These are phyloP conservation scores for Polytrichum commune DNA, from an alignment of 225 moss, liverwort and hornwort species.

Conservation along the genomic window DNA sequence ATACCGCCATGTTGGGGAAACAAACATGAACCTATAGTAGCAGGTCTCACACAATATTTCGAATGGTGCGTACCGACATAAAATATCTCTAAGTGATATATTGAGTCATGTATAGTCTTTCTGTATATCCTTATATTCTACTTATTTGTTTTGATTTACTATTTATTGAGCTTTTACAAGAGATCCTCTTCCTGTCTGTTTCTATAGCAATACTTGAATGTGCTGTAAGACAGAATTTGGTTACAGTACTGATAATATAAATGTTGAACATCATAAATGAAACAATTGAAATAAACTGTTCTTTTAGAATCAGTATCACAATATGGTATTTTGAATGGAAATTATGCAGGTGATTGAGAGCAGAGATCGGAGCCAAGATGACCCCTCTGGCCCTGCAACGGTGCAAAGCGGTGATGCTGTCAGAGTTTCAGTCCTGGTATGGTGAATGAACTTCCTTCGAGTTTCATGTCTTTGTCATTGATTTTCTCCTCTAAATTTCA, in stretches of 20 bases:
- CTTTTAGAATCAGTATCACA: too few relatives aligned
- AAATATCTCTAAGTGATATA: not conserved
- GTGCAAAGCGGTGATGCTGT: constrained; percentile 83
- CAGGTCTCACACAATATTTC: constrained; percentile 95
- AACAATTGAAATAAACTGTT: too few relatives aligned
- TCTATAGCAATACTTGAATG: too few relatives aligned
- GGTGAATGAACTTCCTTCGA: not conserved
- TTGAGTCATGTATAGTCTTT: too few relatives aligned
- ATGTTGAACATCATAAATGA: too few relatives aligned
- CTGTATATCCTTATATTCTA: too few relatives aligned
- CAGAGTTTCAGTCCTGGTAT: constrained; percentile 90
- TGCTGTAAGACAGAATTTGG: too few relatives aligned
- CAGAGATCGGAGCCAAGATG: constrained; percentile 80
- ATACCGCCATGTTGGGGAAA: constrained; percentile 92
- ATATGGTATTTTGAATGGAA: not conserved
- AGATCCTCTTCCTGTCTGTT: too few relatives aligned
- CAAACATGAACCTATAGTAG: constrained; percentile 98
- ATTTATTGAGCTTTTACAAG: too few relatives aligned
- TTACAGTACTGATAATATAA: too few relatives aligned
- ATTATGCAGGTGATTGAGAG: constrained; percentile 86
- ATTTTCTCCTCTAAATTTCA: not conserved
- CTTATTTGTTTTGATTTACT: too few relatives aligned
- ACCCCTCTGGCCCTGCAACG: constrained; percentile 42
- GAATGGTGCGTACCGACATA: constrained; percentile 58
- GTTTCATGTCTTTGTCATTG: not conserved